A percentile compares a stretch with the other conserved stretches of the same genome.
Conservation (phyloP, 768 basidiomycete species). For the Suillus paluster region DNA sequence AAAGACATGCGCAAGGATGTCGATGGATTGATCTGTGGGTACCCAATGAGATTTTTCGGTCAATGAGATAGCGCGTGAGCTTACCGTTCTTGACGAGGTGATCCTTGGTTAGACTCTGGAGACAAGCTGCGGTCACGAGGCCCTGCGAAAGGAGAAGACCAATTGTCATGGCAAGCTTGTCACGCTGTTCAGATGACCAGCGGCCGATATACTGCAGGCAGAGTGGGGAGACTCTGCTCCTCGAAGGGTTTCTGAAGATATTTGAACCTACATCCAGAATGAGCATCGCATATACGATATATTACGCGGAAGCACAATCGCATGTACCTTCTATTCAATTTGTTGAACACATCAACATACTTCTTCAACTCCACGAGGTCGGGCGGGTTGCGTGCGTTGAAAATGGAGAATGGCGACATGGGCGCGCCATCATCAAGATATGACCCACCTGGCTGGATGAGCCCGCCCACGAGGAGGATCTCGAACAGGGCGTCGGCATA, state of each 20-base stretch:
- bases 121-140: constrained; percentile 74
- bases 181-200: constrained; percentile 76
- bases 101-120: constrained; percentile 87
- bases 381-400: constrained; percentile 78
- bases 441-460: constrained; percentile 94
- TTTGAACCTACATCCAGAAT: constrained; percentile 73
- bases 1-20: constrained; percentile 78
- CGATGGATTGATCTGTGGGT: constrained; percentile 71
- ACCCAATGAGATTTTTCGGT: constrained; percentile 1
- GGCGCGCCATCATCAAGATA: constrained; percentile 89
- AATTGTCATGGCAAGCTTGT: constrained; percentile 81
- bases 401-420: constrained; percentile 85
- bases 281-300: constrained; percentile 9
- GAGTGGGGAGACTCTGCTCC: constrained; percentile 75
- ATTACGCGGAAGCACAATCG: constrained; percentile 9
- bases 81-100: constrained; percentile 94
- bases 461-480: constrained; percentile 92
- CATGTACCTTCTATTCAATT: constrained; percentile 88
- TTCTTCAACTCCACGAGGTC: constrained; percentile 88
- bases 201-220: constrained; percentile 90
- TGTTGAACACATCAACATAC: constrained; percentile 93
- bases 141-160: constrained; percentile 87
- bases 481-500: constrained; percentile 98
- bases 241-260: constrained; percentile 98
- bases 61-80: constrained; percentile 17